Evolutionary conservation across 75 land plant genomes (phyloP), one percentile per base, ranked within the genome.

Genomic region (Sequoia sempervirens): DNA sequence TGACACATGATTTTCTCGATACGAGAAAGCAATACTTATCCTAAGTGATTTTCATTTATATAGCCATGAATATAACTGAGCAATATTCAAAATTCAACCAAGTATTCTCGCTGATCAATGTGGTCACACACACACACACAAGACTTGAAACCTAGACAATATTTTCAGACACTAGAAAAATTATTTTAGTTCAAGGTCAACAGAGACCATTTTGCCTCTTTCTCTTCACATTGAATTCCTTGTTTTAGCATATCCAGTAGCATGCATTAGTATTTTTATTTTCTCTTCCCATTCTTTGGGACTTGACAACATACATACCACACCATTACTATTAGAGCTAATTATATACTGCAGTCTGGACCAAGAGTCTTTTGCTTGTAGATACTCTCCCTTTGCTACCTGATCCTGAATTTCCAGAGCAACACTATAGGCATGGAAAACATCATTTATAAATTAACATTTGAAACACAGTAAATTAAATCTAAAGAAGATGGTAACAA

Each of bases 301-400:
- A n/a, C 7, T 81, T n/a, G 47, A 53, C 36, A 52, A 20, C 61
- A 81, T 52, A 52, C 82, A 68, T 86, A 88, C 89, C 79, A 88
- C 88, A 30, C 3, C 2, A 54, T 86, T 88, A 54, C 88, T 86
- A 54, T 9, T 58, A 17, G 8, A 8, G 32, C 0, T 11, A 52
- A 88, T 81, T n/a, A 74, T 30, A 13, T n/a, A 53, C 74, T 93
- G 90, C 4, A 93, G 87, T 1, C 74, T 56, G 37, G 61, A 40
- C 93, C 93, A 93, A 43, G 90, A 78, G 15, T 76, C 26, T 76
- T 87, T 88, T 34, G 95, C 93, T 30, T 89, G 84, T 15, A 12
- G 46, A 75, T 79, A 93, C 52, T 86, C 46, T 13, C 90, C 92
- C n/a, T 52, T 75, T 26, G 40, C 64, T 14, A 93, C 30, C 73